A percentile compares a stretch with the other conserved stretches of the same genome.
Conservation (phyloP, 441 rosid genomes). For the Adansonia rubrostipa region DNA sequence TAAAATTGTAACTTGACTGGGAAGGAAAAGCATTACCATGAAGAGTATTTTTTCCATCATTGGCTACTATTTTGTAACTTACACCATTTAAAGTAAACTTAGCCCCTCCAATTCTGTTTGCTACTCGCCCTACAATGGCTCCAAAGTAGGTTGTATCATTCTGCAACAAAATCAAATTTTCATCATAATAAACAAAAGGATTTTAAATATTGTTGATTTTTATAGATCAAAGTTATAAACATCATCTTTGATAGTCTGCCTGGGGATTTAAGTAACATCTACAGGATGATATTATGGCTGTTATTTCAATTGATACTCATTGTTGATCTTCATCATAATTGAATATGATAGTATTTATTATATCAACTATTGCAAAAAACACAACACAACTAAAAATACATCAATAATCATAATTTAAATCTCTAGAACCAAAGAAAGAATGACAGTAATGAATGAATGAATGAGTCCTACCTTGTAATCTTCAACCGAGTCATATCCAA, state of each 20-base stretch:
- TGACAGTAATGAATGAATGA: neutral
- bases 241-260: too few relatives aligned
- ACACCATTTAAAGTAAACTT: conserved; percentile 51
- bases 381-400: too few relatives aligned
- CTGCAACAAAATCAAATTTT: conserved; percentile 33
- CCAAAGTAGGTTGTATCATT: conserved; percentile 71
- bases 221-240: neutral
- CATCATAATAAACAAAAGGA: neutral
- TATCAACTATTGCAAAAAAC: too few relatives aligned
- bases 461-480: conserved; percentile 48
- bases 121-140: conserved; percentile 66
- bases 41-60: conserved; percentile 64
- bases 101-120: conserved; percentile 66
- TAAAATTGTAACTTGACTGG: neutral
- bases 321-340: too few relatives aligned
- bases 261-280: too few relatives aligned
- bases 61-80: conserved; percentile 42
- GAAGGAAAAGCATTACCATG: conserved; percentile 45
- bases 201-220: neutral
- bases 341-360: too few relatives aligned
- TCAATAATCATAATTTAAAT: too few relatives aligned
- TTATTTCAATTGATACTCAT: too few relatives aligned
- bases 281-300: too few relatives aligned
- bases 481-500: conserved; percentile 48
- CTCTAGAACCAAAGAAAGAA: neutral